Base-by-base conservation (phyloP, 2,329 filamentous ascomycete species). In the Coniochaeta sp. region DNA sequence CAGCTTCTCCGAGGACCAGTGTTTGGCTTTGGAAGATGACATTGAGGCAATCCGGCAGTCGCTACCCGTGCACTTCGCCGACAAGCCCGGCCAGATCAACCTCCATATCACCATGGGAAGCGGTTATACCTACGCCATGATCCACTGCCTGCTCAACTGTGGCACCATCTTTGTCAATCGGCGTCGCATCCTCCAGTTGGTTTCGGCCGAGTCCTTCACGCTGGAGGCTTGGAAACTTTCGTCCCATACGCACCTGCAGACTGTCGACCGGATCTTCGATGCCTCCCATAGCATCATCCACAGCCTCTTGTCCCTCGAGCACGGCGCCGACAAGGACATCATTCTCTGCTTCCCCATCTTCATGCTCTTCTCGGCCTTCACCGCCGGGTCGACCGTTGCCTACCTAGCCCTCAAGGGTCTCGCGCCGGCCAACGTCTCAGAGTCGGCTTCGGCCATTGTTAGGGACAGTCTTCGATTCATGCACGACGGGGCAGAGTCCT, bases 71-170 rank as follows among this genome's bases (percentile, higher is more conserved):
- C 79, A 82, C 63, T 82, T 80, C 52, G 71, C 79, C 55, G 80
- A 83, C 60, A 82, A 83, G 65, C 76, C 78, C 0, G 77, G 76
- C 33, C 79, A 83, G 65, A 79, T 83, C 61, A 79, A 76, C 59
- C 68, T 82, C 5, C 80, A 83, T 63, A 81, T 83, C 61, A 82
- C 80, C 18, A 83, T 83, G 80, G 80, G 80, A 31, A 82, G 79
- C 42, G 80, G 80, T 51, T 80, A 78, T 59, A 82, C 78, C 0
- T 83, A 80, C 61, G 79, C 80, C 55, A 81, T 83, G 77, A 72
- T 83, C 49, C 80, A 83, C 63, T 81, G 77, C 52, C 73, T 83
- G 20, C 70, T 83, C 18, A 79, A 83, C 61, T 82, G 78, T 58
- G 77, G 79, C 9, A 79, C 77, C 26, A 78, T 83, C 56, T 82